phyloP scores from a whole-genome alignment of 495 filamentous ascomycete genomes.

The Penicillium salamii region DNA sequence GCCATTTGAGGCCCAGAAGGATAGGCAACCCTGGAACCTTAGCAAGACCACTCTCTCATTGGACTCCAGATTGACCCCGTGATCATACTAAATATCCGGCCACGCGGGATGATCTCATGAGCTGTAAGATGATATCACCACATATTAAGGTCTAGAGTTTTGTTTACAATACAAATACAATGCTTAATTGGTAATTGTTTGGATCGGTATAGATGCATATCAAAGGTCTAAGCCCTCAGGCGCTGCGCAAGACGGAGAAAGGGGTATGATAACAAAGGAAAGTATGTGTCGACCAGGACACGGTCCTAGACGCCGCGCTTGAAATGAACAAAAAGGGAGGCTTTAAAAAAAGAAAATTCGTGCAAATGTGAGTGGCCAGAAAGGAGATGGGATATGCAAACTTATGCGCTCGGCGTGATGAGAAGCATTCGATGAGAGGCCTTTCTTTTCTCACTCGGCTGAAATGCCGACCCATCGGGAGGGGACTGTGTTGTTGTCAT shows the following conservation, averaged over 20 bases:
- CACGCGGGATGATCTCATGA: slow-evolving; percentile 19
- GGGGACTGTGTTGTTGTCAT: slow-evolving; percentile 35
- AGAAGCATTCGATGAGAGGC: background rate
- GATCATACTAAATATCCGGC: background rate
- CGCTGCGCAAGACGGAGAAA: background rate
- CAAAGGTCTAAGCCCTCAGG: too few relatives aligned
- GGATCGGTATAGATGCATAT: too few relatives aligned
- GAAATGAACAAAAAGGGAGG: slow-evolving; percentile 8
- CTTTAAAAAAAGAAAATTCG: slow-evolving; percentile 8
- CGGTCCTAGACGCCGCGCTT: slow-evolving; percentile 26
- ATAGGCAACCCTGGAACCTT: too few relatives aligned
- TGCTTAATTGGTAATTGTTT: too few relatives aligned
- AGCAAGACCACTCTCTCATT: too few relatives aligned
- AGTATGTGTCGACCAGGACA: slow-evolving; percentile 19
- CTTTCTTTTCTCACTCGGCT: slow-evolving; percentile 12
- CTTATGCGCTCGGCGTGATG: slow-evolving; percentile 17
- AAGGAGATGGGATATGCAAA: background rate
- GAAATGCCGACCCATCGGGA: slow-evolving; percentile 44
- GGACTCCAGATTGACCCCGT: background rate
- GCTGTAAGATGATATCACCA: slow-evolving; percentile 21
- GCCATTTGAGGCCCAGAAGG: too few relatives aligned
- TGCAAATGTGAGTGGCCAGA: slow-evolving; percentile 12
- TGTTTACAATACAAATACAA: background rate
- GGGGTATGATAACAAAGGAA: slow-evolving; percentile 19
- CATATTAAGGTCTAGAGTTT: background rate